Evolutionary conservation across 2,329 filamentous ascomycete genomes (phyloP).

Genomic region (Sporothrix globosa): DNA sequence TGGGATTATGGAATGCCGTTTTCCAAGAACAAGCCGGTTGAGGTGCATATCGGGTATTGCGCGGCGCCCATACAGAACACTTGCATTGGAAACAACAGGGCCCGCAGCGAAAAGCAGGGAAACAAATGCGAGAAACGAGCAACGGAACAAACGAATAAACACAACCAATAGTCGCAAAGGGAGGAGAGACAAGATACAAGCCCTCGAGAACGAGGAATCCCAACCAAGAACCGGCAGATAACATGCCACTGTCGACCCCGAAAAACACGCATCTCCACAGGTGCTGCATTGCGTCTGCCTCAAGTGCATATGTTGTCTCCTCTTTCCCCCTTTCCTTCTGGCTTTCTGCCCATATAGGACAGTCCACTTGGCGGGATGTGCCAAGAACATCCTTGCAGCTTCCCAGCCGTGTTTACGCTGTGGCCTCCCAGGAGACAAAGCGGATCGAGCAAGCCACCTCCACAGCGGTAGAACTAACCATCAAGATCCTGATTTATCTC

Average conservation of each 20-base stretch:
- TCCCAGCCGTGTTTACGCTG: conserved; percentile 15
- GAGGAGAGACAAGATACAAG: not conserved
- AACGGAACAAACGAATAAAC: not conserved
- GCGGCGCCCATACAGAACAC: no score
- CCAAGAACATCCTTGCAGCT: conserved; percentile 18
- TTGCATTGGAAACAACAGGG: not conserved
- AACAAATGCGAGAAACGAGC: not conserved
- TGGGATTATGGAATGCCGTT: not conserved
- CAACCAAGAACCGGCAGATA: not conserved
- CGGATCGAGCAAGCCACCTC: conserved; percentile 17
- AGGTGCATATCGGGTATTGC: not conserved
- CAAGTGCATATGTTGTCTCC: not conserved
- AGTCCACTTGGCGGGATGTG: conserved; percentile 14
- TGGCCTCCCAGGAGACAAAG: not conserved
- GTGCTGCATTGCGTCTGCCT: not conserved
- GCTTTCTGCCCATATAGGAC: not conserved
- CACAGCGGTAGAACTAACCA: conserved; percentile 5
- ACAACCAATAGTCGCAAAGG: not conserved
- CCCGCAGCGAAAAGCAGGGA: not conserved
- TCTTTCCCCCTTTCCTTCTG: not conserved
- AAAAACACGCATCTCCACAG: conserved; percentile 18
- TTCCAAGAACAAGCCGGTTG: not conserved
- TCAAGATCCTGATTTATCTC: not conserved
- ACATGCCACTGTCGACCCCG: not conserved
- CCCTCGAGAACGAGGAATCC: not conserved